Conservation (phyloP, 352 stramenopile species). For the Phytophthora fragariaefolia region DNA sequence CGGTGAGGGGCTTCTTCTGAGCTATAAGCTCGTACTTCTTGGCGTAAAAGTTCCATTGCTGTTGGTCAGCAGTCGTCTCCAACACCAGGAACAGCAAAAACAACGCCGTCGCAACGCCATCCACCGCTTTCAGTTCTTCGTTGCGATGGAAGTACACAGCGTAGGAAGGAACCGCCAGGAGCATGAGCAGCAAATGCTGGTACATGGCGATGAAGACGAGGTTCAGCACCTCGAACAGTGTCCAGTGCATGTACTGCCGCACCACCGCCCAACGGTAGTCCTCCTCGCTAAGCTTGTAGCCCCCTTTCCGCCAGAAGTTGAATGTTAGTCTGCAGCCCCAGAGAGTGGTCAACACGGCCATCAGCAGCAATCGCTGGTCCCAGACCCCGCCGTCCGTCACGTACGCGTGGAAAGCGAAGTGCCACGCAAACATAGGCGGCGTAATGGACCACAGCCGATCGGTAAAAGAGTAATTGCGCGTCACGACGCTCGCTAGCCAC, state of each 20-base stretch:
- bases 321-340: slow-evolving; percentile 91
- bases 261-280: slow-evolving; percentile 94
- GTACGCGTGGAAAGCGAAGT: slow-evolving; percentile 66
- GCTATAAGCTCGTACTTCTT: slow-evolving; percentile 80
- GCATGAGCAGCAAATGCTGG: slow-evolving; percentile 88
- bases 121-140: slow-evolving; percentile 58
- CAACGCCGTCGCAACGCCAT: slow-evolving; percentile 64
- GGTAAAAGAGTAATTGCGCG: slow-evolving; percentile 92
- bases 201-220: slow-evolving; percentile 92
- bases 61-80: slow-evolving; percentile 91
- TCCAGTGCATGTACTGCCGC: slow-evolving; percentile 78
- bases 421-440: slow-evolving; percentile 88
- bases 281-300: slow-evolving; percentile 90
- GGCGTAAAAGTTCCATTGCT: slow-evolving; percentile 92
- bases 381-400: slow-evolving; percentile 64
- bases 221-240: slow-evolving; percentile 92
- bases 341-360: slow-evolving; percentile 81
- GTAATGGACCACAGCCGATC: slow-evolving; percentile 94
- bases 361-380: slow-evolving; percentile 70
- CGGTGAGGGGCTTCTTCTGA: slow-evolving; percentile 62
- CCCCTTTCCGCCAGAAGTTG: slow-evolving; percentile 93
- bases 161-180: slow-evolving; percentile 82
- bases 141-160: slow-evolving; percentile 58
- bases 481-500: slow-evolving; percentile 72
- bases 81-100: slow-evolving; percentile 78